Evolutionary conservation across 106 monocot genomes (phyloP).

Genomic region (Hemerocallis citrina): DNA sequence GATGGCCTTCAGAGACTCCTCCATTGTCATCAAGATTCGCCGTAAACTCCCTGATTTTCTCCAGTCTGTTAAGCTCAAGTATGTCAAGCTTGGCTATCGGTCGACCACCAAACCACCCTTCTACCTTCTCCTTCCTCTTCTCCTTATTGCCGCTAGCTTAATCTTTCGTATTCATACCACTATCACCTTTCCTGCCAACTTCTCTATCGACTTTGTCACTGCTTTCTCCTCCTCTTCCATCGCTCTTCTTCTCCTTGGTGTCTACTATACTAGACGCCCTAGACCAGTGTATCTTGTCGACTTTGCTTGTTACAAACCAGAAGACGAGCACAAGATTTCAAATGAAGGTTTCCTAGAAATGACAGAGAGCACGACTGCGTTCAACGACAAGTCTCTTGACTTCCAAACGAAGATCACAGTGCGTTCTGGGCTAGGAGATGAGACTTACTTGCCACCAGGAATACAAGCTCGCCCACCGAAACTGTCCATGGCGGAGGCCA

Average conservation of each 20-base stretch:
- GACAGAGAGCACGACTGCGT: slow-evolving; percentile 24
- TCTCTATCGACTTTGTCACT: slow-evolving; percentile 31
- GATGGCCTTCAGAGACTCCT: slow-evolving; percentile 55
- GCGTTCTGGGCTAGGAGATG: slow-evolving; percentile 48
- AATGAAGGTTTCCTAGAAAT: slow-evolving; percentile 37
- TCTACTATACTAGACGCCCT: background rate
- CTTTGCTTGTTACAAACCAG: slow-evolving; percentile 48
- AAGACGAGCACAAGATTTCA: slow-evolving; percentile 20
- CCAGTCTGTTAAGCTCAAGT: slow-evolving; percentile 64
- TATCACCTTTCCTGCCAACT: slow-evolving; percentile 7
- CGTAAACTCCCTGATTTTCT: slow-evolving; percentile 60
- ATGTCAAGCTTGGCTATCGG: slow-evolving; percentile 48
- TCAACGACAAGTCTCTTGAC: slow-evolving; percentile 34
- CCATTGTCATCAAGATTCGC: slow-evolving; percentile 54
- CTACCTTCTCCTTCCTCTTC: slow-evolving; percentile 8
- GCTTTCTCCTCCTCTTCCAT: background rate
- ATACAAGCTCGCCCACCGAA: slow-evolving; percentile 51
- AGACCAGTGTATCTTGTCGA: slow-evolving; percentile 36
- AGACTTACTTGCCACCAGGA: slow-evolving; percentile 59
- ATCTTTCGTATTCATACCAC: slow-evolving; percentile 7
- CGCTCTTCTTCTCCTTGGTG: background rate
- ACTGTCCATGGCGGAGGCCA: slow-evolving; percentile 25
- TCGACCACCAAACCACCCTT: slow-evolving; percentile 21
- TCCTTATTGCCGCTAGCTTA: slow-evolving; percentile 4
- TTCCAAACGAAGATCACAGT: slow-evolving; percentile 48